These are phyloP conservation scores for Penicilliopsis zonata DNA, from an alignment of 495 filamentous ascomycete genomes.

Conservation along the genomic window DNA sequence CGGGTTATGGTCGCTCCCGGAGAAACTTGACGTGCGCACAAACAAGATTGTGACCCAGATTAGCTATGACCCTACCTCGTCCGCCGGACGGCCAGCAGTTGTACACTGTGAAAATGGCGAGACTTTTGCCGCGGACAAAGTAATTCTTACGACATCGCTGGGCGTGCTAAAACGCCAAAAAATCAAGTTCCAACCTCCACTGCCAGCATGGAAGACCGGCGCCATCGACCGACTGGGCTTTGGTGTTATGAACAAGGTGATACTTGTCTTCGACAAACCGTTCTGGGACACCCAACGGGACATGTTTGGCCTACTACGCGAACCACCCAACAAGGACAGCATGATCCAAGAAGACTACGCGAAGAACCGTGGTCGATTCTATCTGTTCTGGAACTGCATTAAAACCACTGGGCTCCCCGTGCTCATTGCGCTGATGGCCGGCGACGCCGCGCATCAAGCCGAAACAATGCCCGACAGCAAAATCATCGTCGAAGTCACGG, in stretches of 20 bases:
- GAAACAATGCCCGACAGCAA: conserved; percentile 62
- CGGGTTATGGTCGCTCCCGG: conserved; percentile 65
- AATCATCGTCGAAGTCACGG: conserved; percentile 68
- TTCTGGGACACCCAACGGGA: conserved; percentile 93
- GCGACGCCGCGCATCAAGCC: conserved; percentile 81
- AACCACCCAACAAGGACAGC: conserved; percentile 43
- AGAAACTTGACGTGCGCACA: conserved; percentile 66
- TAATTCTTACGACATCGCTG: conserved; percentile 80
- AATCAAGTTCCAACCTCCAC: conserved; percentile 67
- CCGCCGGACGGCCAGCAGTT: conserved; percentile 30
- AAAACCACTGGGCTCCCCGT: conserved; percentile 80
- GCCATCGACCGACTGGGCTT: conserved; percentile 85
- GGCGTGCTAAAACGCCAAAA: conserved; percentile 73
- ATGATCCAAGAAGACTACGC: conserved; percentile 51
- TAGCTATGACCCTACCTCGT: conserved; percentile 42
- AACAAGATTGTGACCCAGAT: conserved; percentile 58
- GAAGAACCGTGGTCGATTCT: conserved; percentile 67
- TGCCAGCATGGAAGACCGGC: conserved; percentile 75
- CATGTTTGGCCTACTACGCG: conserved; percentile 85
- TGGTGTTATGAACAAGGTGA: conserved; percentile 88
- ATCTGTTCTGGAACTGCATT: conserved; percentile 93
- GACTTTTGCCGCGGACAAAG: conserved; percentile 64
- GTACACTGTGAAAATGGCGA: conserved; percentile 75
- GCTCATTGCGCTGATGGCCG: conserved; percentile 88
- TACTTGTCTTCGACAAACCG: conserved; percentile 75